Conservation (phyloP, 1,284 basidiomycete species). For the Erythrobasidium hasegawianum region DNA sequence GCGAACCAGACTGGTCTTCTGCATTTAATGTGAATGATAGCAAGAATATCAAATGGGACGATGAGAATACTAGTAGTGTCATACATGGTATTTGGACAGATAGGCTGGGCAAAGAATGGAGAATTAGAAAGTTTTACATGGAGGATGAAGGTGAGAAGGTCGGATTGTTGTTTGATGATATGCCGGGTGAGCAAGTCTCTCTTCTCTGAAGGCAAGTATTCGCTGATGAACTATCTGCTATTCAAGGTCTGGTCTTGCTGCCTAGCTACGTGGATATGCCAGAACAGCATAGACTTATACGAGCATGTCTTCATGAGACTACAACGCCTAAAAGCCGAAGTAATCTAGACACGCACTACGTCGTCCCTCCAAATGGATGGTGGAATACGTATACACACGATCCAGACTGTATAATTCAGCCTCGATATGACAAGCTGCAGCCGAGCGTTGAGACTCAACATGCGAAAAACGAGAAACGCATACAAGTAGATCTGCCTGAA, state of each 20-base stretch:
- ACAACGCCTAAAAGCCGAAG: constrained; percentile 75
- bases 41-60: neutral
- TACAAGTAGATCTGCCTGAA: constrained; percentile 15
- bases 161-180: constrained; percentile 35
- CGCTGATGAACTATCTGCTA: neutral
- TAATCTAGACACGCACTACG: constrained; percentile 78
- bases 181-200: constrained; percentile 36
- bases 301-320: constrained; percentile 68
- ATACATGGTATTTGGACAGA: constrained; percentile 34
- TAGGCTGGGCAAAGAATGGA: constrained; percentile 6
- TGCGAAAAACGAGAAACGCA: constrained; percentile 2
- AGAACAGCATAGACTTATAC: constrained; percentile 64
- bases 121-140: constrained; percentile 33
- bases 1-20: constrained; percentile 21
- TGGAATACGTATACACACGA: constrained; percentile 61
- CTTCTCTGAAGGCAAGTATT: neutral
- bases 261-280: constrained; percentile 63
- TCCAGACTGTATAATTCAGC: constrained; percentile 40
- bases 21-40: constrained; percentile 32
- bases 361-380: constrained; percentile 64
- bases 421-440: constrained; percentile 22
- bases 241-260: constrained; percentile 74
- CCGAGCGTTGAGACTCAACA: constrained; percentile 9
- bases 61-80: neutral
- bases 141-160: constrained; percentile 34